Conservation (phyloP, 805 yeast genomes). For the Pichia scutulata region DNA sequence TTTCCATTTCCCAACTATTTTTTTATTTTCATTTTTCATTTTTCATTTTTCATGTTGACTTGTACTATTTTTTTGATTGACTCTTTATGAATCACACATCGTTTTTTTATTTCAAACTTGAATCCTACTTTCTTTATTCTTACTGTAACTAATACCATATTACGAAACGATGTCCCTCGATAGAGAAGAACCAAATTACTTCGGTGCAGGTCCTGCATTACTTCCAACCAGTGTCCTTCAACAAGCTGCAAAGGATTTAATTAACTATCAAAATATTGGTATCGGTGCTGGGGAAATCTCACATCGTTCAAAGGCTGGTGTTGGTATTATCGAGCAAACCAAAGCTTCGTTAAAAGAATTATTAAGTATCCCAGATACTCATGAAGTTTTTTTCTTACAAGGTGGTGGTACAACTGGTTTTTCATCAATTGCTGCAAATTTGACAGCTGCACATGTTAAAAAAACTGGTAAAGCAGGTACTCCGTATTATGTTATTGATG, state of each 20-base stretch:
- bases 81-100: background rate
- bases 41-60: background rate
- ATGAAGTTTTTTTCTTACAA: conserved; percentile 90
- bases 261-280: conserved; percentile 62
- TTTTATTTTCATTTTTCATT: too few relatives aligned
- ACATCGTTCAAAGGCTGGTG: conserved; percentile 85
- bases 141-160: too few relatives aligned
- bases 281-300: conserved; percentile 95
- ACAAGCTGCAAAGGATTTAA: conserved; percentile 78
- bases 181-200: conserved; percentile 71
- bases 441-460: conserved; percentile 60
- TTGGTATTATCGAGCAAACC: conserved; percentile 66
- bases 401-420: conserved; percentile 98
- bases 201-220: conserved; percentile 99
- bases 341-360: conserved; percentile 59
- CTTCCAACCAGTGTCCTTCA: conserved; percentile 78
- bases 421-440: conserved; percentile 76
- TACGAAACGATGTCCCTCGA: conserved; percentile 31
- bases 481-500: conserved; percentile 85
- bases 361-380: conserved; percentile 77
- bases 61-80: background rate
- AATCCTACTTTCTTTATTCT: too few relatives aligned
- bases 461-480: conserved; percentile 68
- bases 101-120: too few relatives aligned
- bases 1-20: too few relatives aligned